phyloP scores from a whole-genome alignment of 768 basidiomycete species.

The Tulasnella sp. region DNA sequence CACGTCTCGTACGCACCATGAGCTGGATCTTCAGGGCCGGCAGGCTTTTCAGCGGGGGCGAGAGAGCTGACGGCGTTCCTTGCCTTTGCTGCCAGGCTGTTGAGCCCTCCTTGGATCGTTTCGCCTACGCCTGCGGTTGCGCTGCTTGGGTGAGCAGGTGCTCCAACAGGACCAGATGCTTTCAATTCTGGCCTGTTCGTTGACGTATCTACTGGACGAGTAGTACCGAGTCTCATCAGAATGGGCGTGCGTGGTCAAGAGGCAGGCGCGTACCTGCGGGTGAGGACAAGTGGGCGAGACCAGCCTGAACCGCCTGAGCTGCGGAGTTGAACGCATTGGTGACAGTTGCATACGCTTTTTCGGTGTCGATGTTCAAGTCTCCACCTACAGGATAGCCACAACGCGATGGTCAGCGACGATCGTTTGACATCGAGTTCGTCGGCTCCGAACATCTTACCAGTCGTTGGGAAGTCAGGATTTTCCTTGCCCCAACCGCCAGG shows the following conservation, averaged over 20 bases:
- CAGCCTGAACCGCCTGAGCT: background rate
- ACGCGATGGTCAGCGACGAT: background rate
- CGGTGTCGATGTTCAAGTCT: background rate
- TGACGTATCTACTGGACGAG: background rate
- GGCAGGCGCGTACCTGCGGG: background rate
- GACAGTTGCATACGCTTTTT: background rate
- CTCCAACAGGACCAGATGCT: constrained; percentile 12
- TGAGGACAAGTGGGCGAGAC: constrained; percentile 8
- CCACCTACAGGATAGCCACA: background rate
- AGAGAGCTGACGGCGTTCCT: background rate
- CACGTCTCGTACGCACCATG: background rate
- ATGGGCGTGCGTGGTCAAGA: background rate
- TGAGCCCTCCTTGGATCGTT: background rate
- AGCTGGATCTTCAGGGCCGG: background rate
- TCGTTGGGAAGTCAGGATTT: background rate
- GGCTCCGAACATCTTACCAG: background rate
- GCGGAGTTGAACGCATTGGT: constrained; percentile 3
- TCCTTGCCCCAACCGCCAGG: constrained; percentile 24
- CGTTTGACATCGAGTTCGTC: background rate
- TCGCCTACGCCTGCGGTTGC: background rate
- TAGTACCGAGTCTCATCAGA: background rate
- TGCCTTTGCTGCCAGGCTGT: background rate
- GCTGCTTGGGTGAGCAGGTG: constrained; percentile 3
- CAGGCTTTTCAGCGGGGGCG: background rate
- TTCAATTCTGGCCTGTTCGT: background rate